Percentiles rank a stretch among this genome's conserved stretches.
phyloP scores from a whole-genome alignment of 768 basidiomycete genomes.

The Kwoniella mangroviensis region DNA sequence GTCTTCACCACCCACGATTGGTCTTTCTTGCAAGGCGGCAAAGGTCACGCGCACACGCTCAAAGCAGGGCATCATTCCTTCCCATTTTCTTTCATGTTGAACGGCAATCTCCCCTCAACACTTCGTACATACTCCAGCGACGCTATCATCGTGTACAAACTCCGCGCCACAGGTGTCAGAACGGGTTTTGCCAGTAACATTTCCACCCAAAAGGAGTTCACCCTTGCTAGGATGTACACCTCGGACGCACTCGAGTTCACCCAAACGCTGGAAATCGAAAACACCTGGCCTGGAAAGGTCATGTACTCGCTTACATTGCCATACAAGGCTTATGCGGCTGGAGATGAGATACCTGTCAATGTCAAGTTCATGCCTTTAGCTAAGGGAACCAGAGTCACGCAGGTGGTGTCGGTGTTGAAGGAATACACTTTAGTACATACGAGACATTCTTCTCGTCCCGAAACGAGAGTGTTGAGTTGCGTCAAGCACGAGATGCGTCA shows the following conservation, averaged over 20 bases:
- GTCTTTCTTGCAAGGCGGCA: conserved; percentile 87
- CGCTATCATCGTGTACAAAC: conserved; percentile 81
- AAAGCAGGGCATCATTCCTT: conserved; percentile 95
- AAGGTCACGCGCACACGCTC: conserved; percentile 78
- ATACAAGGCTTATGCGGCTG: conserved; percentile 93
- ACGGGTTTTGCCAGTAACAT: conserved; percentile 75
- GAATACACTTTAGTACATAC: conserved; percentile 71
- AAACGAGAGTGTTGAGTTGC: conserved; percentile 67
- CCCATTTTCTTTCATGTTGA: conserved; percentile 86
- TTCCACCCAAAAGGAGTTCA: conserved; percentile 67
- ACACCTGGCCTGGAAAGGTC: conserved; percentile 95
- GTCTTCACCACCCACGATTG: conserved; percentile 81
- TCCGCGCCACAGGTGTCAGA: conserved; percentile 81
- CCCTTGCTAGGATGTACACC: conserved; percentile 73
- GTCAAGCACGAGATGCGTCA: conserved; percentile 71
- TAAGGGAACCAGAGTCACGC: conserved; percentile 78
- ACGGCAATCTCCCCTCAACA: conserved; percentile 81
- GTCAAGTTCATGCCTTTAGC: conserved; percentile 84
- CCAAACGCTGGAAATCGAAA: conserved; percentile 86
- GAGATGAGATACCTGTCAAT: conserved; percentile 77
- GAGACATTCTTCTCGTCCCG: conserved; percentile 66
- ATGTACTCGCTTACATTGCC: conserved; percentile 91
- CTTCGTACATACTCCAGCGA: conserved; percentile 63
- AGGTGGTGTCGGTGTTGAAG: conserved; percentile 70
- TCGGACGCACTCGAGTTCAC: conserved; percentile 90